Conservation (phyloP, 257 asterid species). For the Galeopsis tetrahit region DNA sequence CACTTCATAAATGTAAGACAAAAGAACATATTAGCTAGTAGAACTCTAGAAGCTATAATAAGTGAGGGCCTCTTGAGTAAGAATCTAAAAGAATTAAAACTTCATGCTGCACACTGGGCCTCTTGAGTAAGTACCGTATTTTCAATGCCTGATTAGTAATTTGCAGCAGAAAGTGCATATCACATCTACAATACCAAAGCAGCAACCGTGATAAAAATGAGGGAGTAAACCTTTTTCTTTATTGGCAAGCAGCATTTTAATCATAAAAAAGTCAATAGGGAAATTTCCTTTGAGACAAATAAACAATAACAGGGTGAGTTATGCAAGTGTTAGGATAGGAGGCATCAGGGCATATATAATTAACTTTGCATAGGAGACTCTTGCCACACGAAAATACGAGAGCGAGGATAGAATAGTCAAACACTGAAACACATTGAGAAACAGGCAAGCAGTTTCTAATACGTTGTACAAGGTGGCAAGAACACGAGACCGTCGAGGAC, state of each 20-base stretch:
- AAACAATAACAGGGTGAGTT: neutral
- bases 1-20: constrained; percentile 4
- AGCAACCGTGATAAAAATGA: constrained; percentile 9
- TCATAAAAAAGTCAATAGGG: neutral
- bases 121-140: no score
- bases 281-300: constrained; percentile 8
- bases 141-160: neutral
- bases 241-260: neutral
- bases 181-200: constrained; percentile 20
- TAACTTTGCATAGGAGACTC: constrained; percentile 24
- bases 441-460: constrained; percentile 23
- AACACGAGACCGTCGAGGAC: constrained; percentile 94
- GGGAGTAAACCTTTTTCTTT: neutral
- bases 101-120: neutral
- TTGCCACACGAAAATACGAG: constrained; percentile 12
- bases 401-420: constrained; percentile 3
- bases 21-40: neutral
- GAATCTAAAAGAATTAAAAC: neutral
- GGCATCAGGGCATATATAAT: neutral
- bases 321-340: neutral
- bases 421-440: neutral
- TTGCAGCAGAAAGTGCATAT: constrained; percentile 5
- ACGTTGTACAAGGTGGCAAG: constrained; percentile 98
- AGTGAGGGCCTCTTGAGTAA: neutral
- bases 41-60: constrained; percentile 16